Percentiles rank a stretch among this genome's conserved stretches.
phyloP scores from a whole-genome alignment of 306 rosid species.

The Erythrophleum fordii region DNA sequence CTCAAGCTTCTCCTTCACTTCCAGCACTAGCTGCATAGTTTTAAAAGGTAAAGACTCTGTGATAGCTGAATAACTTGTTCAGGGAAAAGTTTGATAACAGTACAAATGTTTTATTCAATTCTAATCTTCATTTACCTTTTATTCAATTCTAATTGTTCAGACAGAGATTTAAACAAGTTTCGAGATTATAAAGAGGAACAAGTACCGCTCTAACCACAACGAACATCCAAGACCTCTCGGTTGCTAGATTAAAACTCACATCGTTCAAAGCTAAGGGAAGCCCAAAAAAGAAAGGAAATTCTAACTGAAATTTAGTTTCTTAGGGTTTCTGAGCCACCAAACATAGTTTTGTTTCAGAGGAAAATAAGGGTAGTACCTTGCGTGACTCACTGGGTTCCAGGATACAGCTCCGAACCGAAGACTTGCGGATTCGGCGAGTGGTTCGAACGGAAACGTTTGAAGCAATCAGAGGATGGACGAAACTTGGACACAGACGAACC shows the following conservation, averaged over 20 bases:
- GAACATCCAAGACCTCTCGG: background rate
- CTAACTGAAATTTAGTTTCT: background rate
- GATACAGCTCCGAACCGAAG: constrained; percentile 51
- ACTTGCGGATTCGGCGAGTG: constrained; percentile 30
- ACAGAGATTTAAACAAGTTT: background rate
- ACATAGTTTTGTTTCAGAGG: background rate
- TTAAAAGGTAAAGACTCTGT: background rate
- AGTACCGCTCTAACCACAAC: background rate
- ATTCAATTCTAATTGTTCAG: background rate
- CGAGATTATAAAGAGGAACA: background rate
- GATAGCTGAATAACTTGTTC: background rate
- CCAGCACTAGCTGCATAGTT: constrained; percentile 69
- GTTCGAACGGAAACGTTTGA: constrained; percentile 37
- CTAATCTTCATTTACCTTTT: background rate
- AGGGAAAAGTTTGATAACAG: background rate
- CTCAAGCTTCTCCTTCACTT: constrained; percentile 85
- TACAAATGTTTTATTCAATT: background rate
- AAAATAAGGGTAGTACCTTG: constrained; percentile 54
- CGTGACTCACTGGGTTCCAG: constrained; percentile 43
- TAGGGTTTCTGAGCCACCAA: constrained; percentile 4
- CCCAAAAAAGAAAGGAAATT: background rate
- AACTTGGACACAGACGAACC: constrained; percentile 53
- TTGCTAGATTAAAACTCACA: background rate
- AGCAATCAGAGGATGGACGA: constrained; percentile 44
- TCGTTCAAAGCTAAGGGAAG: background rate